A percentile compares a stretch with the other conserved stretches of the same genome.
Conservation (phyloP, 1,284 basidiomycete species). For the Malassezia arunalokei region DNA sequence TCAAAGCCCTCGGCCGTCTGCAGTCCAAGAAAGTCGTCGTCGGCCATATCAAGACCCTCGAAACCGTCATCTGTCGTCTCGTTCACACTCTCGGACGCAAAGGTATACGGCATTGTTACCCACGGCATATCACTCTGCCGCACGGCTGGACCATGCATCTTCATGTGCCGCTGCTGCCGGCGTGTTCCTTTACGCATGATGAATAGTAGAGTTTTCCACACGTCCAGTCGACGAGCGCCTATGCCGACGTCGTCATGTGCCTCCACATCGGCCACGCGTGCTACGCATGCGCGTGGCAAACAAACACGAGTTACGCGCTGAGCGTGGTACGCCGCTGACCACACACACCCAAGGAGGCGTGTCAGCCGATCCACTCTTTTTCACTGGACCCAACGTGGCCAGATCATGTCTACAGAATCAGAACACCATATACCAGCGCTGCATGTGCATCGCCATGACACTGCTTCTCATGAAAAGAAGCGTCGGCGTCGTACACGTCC, state of each 20-base stretch:
- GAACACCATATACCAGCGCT: neutral
- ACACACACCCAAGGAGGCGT: neutral
- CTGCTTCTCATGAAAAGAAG: conserved; percentile 10
- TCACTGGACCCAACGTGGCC: neutral
- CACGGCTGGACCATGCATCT: neutral
- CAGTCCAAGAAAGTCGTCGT: conserved; percentile 41
- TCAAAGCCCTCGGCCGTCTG: conserved; percentile 39
- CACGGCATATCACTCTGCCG: conserved; percentile 7
- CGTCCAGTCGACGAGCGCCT: too few relatives aligned
- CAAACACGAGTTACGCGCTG: conserved; percentile 2
- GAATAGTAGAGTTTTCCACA: neutral
- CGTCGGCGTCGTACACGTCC: conserved; percentile 31
- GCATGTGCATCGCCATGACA: neutral
- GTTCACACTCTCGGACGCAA: conserved; percentile 7
- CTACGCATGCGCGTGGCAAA: conserved; percentile 1
- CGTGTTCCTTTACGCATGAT: too few relatives aligned
- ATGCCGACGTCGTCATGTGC: neutral
- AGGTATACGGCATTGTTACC: conserved; percentile 1
- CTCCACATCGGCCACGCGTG: neutral
- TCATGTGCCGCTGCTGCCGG: neutral
- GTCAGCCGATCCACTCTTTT: neutral
- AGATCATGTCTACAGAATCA: neutral
- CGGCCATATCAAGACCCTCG: conserved; percentile 8
- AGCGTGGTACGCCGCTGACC: neutral
- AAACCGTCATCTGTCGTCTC: conserved; percentile 15